These are phyloP conservation scores for Rhizoclosmatium globosum DNA, from an alignment of 192 early-diverging fungal genomes.

Conservation along the genomic window DNA sequence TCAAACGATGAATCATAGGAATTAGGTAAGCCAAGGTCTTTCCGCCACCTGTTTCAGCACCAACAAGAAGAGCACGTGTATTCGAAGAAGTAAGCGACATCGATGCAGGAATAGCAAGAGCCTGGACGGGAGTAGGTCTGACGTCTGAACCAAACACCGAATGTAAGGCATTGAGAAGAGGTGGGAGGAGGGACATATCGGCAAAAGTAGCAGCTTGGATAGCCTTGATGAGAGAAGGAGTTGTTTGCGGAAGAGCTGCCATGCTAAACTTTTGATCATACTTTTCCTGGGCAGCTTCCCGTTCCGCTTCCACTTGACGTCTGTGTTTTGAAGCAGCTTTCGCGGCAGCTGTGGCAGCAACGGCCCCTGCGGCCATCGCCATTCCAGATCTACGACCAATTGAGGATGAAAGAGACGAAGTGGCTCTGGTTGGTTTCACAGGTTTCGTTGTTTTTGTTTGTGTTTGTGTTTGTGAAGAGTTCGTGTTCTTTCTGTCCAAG, in stretches of 20 bases:
- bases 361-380: too few species aligned
- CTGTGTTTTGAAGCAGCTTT: not conserved
- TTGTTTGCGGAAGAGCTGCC: not conserved
- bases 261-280: conserved; percentile 33
- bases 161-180: conserved; percentile 58
- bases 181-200: conserved; percentile 65
- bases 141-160: conserved; percentile 44
- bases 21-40: conserved; percentile 91
- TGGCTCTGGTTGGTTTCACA: not conserved
- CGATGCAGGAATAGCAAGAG: conserved; percentile 79
- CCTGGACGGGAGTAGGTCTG: conserved; percentile 85
- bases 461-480: not conserved
- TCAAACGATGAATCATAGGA: conserved; percentile 80
- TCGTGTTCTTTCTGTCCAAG: not conserved
- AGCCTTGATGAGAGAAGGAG: not conserved
- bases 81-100: conserved; percentile 41
- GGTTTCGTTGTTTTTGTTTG: not conserved
- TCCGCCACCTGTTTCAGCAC: conserved; percentile 91
- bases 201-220: conserved; percentile 54
- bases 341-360: not conserved
- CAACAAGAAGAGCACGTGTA: conserved; percentile 63
- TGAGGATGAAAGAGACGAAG: not conserved
- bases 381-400: too few species aligned
- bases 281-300: not conserved
- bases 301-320: not conserved